Conservation (phyloP, 306 rosid species). For the Prunus mongolica region DNA sequence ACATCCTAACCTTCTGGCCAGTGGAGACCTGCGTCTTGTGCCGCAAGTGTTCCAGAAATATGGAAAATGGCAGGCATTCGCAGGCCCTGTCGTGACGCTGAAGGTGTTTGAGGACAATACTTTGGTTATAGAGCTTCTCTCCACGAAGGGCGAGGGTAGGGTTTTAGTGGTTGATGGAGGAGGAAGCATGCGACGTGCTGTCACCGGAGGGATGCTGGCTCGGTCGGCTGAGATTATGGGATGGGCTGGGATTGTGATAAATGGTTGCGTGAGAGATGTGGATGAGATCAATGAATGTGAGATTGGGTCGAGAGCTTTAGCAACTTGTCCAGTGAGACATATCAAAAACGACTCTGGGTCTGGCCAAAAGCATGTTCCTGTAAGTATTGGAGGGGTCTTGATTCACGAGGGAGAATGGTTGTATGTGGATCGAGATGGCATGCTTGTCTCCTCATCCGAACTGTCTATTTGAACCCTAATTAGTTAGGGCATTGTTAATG, state of each 20-base stretch:
- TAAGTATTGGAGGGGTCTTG: conserved; percentile 49
- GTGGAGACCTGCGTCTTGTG: conserved; percentile 38
- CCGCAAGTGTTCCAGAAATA: conserved; percentile 41
- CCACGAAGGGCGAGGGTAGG: conserved; percentile 49
- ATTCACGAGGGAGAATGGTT: conserved; percentile 69
- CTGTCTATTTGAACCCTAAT: background rate
- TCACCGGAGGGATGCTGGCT: conserved; percentile 39
- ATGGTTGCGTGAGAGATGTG: conserved; percentile 73
- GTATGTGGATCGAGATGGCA: conserved; percentile 53
- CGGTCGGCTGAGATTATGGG: conserved; percentile 40
- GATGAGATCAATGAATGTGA: conserved; percentile 67
- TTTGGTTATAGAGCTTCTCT: conserved; percentile 50
- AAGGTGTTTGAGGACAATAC: conserved; percentile 76
- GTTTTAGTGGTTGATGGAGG: conserved; percentile 40
- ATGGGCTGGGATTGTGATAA: conserved; percentile 65
- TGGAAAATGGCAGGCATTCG: conserved; percentile 45
- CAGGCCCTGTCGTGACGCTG: conserved; percentile 47
- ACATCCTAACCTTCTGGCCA: conserved; percentile 21
- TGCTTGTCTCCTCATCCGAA: background rate
- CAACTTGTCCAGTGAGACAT: conserved; percentile 46
- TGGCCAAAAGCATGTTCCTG: conserved; percentile 12
- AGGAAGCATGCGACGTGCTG: conserved; percentile 42
- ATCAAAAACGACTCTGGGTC: conserved; percentile 32
- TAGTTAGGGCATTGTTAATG: too few species aligned
- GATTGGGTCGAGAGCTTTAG: conserved; percentile 66